phyloP scores from a whole-genome alignment of 192 early-diverging fungal genomes.

The Podila epigama region DNA sequence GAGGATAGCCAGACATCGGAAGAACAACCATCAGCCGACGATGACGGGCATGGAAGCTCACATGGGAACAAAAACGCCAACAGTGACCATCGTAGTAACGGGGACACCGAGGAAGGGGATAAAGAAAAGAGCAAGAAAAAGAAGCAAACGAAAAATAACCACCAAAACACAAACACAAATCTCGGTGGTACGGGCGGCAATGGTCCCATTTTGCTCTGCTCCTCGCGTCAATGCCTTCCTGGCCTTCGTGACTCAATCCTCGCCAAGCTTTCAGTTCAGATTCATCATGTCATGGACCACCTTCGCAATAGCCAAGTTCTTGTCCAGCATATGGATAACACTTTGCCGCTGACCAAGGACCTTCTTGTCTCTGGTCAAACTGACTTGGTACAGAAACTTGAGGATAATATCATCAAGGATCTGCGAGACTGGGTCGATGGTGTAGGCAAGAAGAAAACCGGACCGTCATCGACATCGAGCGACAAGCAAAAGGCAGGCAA shows the following conservation, averaged over 20 bases:
- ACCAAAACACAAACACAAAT: constrained; percentile 11
- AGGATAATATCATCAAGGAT: constrained; percentile 16
- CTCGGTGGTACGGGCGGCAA: constrained; percentile 12
- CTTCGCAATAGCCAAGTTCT: constrained; percentile 9
- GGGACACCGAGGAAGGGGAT: neutral
- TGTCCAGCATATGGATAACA: constrained; percentile 14
- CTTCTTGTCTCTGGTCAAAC: constrained; percentile 9
- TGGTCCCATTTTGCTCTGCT: constrained; percentile 27
- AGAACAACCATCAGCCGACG: neutral
- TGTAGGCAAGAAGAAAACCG: neutral
- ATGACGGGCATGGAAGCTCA: neutral
- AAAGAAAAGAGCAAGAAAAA: neutral
- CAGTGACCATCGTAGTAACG: neutral
- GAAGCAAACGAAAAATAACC: neutral
- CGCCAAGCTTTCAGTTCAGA: constrained; percentile 16
- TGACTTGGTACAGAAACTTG: constrained; percentile 14
- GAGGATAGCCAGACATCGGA: neutral
- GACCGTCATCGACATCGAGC: neutral
- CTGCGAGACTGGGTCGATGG: constrained; percentile 23
- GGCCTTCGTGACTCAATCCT: constrained; percentile 19
- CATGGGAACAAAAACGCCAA: neutral
- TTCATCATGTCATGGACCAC: constrained; percentile 22
- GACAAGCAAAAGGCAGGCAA: too few species aligned
- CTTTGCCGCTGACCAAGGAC: constrained; percentile 18
- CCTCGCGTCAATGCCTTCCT: constrained; percentile 18